Conservation (phyloP, 176 grass and related monocot genomes). For the Carex parvula region DNA sequence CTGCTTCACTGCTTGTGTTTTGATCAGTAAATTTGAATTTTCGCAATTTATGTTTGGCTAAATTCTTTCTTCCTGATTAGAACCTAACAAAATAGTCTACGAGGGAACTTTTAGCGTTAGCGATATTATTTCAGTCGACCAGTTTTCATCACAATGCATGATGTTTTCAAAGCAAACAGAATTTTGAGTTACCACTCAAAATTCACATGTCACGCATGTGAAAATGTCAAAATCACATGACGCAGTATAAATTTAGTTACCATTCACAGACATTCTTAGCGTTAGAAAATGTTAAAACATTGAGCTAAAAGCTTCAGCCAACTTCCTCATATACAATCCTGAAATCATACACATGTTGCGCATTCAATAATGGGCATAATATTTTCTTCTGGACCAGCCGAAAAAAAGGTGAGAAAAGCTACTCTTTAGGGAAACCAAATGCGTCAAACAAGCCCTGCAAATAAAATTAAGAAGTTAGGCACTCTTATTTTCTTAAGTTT, state of each 20-base stretch:
- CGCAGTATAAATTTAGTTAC: not conserved
- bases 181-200: too few species aligned
- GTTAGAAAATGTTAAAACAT: not conserved
- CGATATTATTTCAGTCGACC: too few species aligned
- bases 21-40: too few species aligned
- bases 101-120: too few species aligned
- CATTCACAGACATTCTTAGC: not conserved
- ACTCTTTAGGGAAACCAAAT: slow-evolving; percentile 53
- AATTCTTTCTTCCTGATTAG: too few species aligned
- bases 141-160: too few species aligned
- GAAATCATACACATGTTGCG: not conserved
- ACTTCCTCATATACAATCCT: not conserved
- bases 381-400: not conserved
- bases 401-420: not conserved
- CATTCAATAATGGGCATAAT: not conserved
- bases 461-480: not conserved
- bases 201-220: too few species aligned
- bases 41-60: too few species aligned
- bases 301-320: not conserved
- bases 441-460: slow-evolving; percentile 56
- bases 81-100: too few species aligned
- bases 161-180: too few species aligned
- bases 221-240: not conserved
- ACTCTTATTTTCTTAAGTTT: not conserved
- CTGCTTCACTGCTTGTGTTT: too few species aligned